phyloP scores from a whole-genome alignment of 306 rosid species.

The Myrica gale region DNA sequence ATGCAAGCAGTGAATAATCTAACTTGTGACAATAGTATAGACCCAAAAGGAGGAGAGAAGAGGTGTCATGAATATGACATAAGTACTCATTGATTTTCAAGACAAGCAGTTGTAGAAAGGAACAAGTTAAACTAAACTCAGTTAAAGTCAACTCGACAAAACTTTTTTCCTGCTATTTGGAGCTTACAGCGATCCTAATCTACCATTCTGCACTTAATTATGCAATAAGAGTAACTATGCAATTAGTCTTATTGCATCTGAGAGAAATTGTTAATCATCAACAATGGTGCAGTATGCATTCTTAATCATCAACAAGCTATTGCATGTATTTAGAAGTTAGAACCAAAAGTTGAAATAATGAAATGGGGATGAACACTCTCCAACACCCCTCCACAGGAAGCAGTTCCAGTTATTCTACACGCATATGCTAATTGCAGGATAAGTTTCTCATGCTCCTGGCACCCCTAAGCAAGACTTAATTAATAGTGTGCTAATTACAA shows the following conservation, averaged over 20 bases:
- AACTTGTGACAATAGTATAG: background rate
- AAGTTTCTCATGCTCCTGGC: background rate
- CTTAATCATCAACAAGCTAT: background rate
- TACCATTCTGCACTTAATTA: background rate
- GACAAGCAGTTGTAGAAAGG: background rate
- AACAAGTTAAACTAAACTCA: background rate
- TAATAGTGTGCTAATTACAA: background rate
- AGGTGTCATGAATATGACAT: background rate
- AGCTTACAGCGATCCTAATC: background rate
- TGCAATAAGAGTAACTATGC: background rate
- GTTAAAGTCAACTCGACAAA: background rate
- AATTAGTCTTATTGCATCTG: background rate
- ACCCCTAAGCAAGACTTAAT: background rate
- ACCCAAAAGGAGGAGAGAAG: background rate
- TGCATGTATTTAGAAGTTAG: background rate
- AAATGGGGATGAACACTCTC: background rate
- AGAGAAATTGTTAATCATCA: background rate
- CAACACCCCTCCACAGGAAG: background rate
- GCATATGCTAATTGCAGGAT: background rate
- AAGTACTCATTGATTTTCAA: background rate
- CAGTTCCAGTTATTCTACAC: constrained; percentile 1
- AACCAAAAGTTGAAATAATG: background rate
- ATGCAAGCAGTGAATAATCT: background rate
- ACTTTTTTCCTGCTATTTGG: background rate
- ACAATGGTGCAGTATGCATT: background rate